Base-by-base conservation (phyloP, 768 basidiomycete species). In the Tremella yokohamensis region DNA sequence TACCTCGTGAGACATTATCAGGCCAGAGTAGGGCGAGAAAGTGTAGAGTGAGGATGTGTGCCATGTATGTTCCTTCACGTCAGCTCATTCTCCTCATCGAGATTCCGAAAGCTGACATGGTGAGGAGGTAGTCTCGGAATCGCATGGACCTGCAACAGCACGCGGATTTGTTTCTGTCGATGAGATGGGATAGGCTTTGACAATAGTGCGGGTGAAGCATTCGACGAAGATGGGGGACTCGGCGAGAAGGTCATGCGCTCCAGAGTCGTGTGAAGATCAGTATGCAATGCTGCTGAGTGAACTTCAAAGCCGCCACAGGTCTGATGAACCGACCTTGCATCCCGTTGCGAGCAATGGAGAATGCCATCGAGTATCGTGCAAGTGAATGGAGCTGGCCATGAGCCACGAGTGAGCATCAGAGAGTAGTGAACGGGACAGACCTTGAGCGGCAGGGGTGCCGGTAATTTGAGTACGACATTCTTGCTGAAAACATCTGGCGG, bases 11-110 rank as follows among this genome's bases (percentile, higher is more conserved):
- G 63, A 58, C 4, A 53, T 44, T 47, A 76, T 73, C 3, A 76
- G 63, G 34, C 75, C 75, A 22, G 71, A 69, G 15, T 64, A 52
- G 8, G 75, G 75, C 3, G 73, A 76, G 55, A 76, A 70, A 19
- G 75, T 70, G 63, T 73, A 76, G 4, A 76, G 49, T 0, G 75
- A 76, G 1, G 73, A 74, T 20, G 73, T 76, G 22, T 72, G 63
- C 75, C 75, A 76, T 19, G 63, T 66, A 1, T 73, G 64, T 47
- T 72, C 71, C 73, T 74, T 37, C 9, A 20, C n/a, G 22, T 57
- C 34, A 55, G 56, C 49, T 48, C 13, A 20, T 24, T 39, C 3
- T 49, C 4, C 6, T 3, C 2, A n/a, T 39, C 18, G 18, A 19
- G 12, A 40, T 3, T 8, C 8, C 16, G 6, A 13, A 20, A 12